Conservation (phyloP, 495 filamentous ascomycete species). For the Filosporella fistucella region DNA sequence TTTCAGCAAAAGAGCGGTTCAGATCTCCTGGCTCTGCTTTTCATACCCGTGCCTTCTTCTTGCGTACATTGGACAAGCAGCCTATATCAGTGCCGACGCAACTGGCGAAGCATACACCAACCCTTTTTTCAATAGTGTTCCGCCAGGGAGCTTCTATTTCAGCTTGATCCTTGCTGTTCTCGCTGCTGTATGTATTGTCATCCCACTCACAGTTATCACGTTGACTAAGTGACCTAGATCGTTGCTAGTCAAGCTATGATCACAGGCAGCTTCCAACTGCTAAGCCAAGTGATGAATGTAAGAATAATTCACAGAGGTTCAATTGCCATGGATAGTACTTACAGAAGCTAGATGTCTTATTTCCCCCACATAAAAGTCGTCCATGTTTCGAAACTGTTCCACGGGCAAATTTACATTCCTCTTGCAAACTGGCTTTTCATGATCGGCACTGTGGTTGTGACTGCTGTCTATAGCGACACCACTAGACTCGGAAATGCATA, state of each 20-base stretch:
- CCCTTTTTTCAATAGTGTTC: constrained; percentile 66
- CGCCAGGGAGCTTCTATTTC: constrained; percentile 62
- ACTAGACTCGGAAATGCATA: constrained; percentile 46
- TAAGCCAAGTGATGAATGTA: constrained; percentile 65
- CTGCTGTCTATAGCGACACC: constrained; percentile 66
- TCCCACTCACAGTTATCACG: too few relatives aligned
- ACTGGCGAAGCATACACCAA: constrained; percentile 54
- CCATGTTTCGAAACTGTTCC: constrained; percentile 60
- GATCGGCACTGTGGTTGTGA: constrained; percentile 69
- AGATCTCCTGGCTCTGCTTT: constrained; percentile 60
- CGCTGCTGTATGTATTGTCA: too few relatives aligned
- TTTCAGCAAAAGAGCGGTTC: constrained; percentile 56
- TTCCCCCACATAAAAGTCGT: constrained; percentile 68
- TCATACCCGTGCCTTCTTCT: constrained; percentile 65
- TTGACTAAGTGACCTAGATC: too few relatives aligned
- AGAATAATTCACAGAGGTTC: neutral
- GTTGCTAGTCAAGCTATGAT: constrained; percentile 79
- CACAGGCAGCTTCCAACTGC: constrained; percentile 62
- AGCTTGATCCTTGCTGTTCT: constrained; percentile 39
- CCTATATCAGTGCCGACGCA: constrained; percentile 58
- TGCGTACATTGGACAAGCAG: constrained; percentile 71
- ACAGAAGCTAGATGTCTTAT: constrained; percentile 60
- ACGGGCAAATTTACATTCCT: constrained; percentile 70
- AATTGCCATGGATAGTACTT: too few relatives aligned
- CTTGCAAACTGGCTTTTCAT: constrained; percentile 70